phyloP scores from a whole-genome alignment of 306 rosid species.

The Spatholobus suberectus region DNA sequence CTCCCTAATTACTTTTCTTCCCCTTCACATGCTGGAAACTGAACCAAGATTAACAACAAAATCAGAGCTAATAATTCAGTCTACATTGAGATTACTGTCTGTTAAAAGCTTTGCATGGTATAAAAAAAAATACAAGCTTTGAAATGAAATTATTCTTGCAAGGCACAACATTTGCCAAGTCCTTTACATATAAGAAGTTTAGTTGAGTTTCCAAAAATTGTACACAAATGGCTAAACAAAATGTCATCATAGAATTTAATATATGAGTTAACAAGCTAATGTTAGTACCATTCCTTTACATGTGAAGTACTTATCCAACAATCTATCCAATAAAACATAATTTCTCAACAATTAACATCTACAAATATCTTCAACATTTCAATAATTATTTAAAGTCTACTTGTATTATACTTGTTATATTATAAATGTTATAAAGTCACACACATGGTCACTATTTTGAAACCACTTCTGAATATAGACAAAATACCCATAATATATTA shows the following conservation, averaged over 20 bases:
- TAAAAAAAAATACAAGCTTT: neutral
- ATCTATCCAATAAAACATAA: constrained; percentile 61
- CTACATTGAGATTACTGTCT: neutral
- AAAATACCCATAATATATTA: neutral
- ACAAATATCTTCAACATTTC: neutral
- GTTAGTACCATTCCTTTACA: constrained; percentile 77
- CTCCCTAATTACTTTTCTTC: neutral
- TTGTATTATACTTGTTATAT: neutral
- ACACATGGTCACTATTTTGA: neutral
- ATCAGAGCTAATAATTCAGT: neutral
- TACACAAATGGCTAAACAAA: neutral
- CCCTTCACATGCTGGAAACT: constrained; percentile 11
- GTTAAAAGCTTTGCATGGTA: constrained; percentile 2
- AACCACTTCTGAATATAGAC: constrained; percentile 2
- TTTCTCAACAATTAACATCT: constrained; percentile 40
- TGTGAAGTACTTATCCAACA: constrained; percentile 81
- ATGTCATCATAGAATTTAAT: neutral
- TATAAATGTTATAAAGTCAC: constrained; percentile 6
- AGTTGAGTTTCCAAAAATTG: constrained; percentile 17
- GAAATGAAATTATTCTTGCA: constrained; percentile 2
- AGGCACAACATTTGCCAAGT: constrained; percentile 5
- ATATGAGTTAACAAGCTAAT: constrained; percentile 27
- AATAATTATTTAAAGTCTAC: constrained; percentile 14
- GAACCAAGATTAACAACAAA: neutral
- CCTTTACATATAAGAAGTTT: constrained; percentile 11